phyloP scores from a whole-genome alignment of 2,329 filamentous ascomycete species.

The Alternaria conjuncta region DNA sequence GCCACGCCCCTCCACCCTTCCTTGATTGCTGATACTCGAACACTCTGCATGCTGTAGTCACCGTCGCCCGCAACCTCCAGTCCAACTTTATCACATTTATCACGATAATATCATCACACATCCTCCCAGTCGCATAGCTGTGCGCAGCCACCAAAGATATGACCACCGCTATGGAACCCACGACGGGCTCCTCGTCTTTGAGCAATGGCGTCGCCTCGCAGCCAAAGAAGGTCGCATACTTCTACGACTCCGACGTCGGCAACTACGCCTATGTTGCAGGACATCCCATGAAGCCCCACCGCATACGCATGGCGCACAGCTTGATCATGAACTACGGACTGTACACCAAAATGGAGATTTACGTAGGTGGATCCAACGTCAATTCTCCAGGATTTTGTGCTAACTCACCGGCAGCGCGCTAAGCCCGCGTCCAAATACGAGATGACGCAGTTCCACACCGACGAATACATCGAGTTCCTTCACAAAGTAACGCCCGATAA shows the following conservation, averaged over 20 bases:
- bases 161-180: slow-evolving; percentile 11
- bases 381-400: background rate
- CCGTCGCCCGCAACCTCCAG: background rate
- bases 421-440: slow-evolving; percentile 68
- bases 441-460: slow-evolving; percentile 76
- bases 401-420: slow-evolving; percentile 43
- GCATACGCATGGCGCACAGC: slow-evolving; percentile 70
- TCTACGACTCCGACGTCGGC: slow-evolving; percentile 97
- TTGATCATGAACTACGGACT: slow-evolving; percentile 75
- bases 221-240: slow-evolving; percentile 89
- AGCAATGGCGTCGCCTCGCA: slow-evolving; percentile 36
- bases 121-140: slow-evolving; percentile 19
- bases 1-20: slow-evolving; percentile 7
- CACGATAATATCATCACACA: background rate
- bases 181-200: slow-evolving; percentile 15
- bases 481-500: slow-evolving; percentile 96
- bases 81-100: background rate
- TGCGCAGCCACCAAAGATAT: slow-evolving; percentile 22
- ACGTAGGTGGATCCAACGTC: slow-evolving; percentile 54
- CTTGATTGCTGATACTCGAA: background rate
- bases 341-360: slow-evolving; percentile 78
- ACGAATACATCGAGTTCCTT: slow-evolving; percentile 75
- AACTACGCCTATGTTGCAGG: slow-evolving; percentile 92
- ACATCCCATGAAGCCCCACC: slow-evolving; percentile 72
- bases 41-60: background rate